Evolutionary conservation across 2,329 filamentous ascomycete species (phyloP), one percentile per base, ranked within the genome.

Genomic region (Ascomycota sp.): DNA sequence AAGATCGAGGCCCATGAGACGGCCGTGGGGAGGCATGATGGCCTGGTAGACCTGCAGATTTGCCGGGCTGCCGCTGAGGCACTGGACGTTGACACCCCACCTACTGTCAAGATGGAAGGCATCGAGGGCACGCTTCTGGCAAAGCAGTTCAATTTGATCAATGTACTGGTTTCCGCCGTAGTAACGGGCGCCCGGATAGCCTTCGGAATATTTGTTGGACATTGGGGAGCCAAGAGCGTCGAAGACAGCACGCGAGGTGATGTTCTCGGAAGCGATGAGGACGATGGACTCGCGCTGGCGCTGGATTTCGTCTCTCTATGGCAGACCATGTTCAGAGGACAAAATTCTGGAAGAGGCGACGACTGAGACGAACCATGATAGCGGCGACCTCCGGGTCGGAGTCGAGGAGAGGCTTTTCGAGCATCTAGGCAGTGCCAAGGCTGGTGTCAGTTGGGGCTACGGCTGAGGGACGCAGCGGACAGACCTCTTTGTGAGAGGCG

Each of bases 201-300:
- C 89, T 67, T 98, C 89, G 12, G 83, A 94, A 71, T 98, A 98
- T 66, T 98, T 98, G 72, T 98, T 93, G 58, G 80, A 82, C 79
- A 89, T 91, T 55, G 79, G 77, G 34, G 75, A 85, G 48, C 89
- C 89, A 41, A 98, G 74, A 36, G 89, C 89, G 62, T 98, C 85
- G 63, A 93, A 93, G 48, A 98, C 89, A 47, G 89, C 85, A 45
- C 85, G 83, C 38, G 89, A 98, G 34, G 89, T 98, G 60, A 98
- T 85, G 67, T 98, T 98, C 66, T 98, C 89, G 33, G 89, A 95
- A 50, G 89, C 86, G 48, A 98, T 98, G 53, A 98, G 75, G 51
- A 95, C 81, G 59, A 98, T 92, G 46, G 85, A 95, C 68, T 98
- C 85, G 56, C 82, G 76, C 66, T 98, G 89, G 52, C 89, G 82